Conservation (phyloP, 148 eudicot species). For the Arctostaphylos glauca region DNA sequence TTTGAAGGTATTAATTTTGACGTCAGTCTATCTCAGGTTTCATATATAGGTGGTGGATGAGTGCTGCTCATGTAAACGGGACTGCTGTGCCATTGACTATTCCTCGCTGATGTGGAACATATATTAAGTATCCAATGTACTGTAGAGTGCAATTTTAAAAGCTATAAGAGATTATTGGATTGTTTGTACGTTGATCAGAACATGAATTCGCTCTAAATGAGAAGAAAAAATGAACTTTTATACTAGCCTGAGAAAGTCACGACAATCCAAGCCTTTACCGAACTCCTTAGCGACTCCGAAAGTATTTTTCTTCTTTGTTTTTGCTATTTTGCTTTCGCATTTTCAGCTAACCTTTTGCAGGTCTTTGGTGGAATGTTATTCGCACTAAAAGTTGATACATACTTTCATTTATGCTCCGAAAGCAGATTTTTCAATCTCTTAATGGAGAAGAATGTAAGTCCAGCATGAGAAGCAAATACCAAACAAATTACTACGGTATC, state of each 20-base stretch:
- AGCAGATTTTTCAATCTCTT: background rate
- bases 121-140: background rate
- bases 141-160: background rate
- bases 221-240: background rate
- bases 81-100: background rate
- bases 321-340: background rate
- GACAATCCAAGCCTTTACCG: background rate
- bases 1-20: background rate
- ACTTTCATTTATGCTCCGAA: background rate
- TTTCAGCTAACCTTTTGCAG: background rate
- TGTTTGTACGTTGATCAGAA: background rate
- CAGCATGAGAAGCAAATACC: background rate
- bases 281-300: background rate
- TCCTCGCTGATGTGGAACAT: background rate
- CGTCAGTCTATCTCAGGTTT: background rate
- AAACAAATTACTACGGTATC: background rate
- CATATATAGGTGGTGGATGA: background rate
- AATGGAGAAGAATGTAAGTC: background rate
- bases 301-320: background rate
- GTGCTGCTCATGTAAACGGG: background rate
- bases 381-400: background rate
- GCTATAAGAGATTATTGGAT: background rate
- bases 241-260: background rate
- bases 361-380: background rate
- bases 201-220: background rate